Evolutionary conservation across 805 yeast species (phyloP).

Genomic region (Wickerhamomyces rabaulensis): DNA sequence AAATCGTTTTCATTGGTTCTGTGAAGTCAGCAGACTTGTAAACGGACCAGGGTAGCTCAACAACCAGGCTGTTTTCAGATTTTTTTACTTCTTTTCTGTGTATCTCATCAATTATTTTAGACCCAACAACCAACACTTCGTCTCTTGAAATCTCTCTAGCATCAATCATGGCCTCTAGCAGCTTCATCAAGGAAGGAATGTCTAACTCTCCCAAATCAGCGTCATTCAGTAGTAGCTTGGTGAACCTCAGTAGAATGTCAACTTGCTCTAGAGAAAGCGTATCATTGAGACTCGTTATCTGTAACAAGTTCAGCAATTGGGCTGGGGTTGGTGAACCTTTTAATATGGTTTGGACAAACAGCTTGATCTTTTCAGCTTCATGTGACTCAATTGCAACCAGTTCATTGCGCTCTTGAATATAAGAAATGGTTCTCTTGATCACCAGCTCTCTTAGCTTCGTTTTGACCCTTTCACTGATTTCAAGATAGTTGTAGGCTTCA

Average conservation of each 20-base stretch:
- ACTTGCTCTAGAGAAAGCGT: neutral
- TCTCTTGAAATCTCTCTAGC: neutral
- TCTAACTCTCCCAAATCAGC: neutral
- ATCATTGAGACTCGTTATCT: neutral
- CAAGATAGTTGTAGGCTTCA: neutral
- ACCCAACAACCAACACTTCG: constrained; percentile 1
- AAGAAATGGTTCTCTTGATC: neutral
- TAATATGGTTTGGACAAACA: neutral
- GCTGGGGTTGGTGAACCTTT: neutral
- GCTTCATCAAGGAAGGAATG: neutral
- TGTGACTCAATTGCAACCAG: neutral
- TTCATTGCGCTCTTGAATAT: neutral
- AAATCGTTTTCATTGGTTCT: neutral
- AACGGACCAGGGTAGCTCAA: constrained; percentile 6
- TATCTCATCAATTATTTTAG: neutral
- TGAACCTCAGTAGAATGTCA: neutral
- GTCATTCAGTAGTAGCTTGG: neutral
- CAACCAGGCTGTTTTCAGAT: neutral
- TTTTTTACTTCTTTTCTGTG: neutral
- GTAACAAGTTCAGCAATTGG: neutral
- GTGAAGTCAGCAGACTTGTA: constrained; percentile 1
- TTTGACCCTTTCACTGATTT: neutral
- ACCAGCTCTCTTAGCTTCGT: neutral
- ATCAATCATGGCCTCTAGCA: neutral
- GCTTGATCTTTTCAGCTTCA: neutral